Conservation (phyloP, 2,329 filamentous ascomycete species). For the Botrytis aclada region DNA sequence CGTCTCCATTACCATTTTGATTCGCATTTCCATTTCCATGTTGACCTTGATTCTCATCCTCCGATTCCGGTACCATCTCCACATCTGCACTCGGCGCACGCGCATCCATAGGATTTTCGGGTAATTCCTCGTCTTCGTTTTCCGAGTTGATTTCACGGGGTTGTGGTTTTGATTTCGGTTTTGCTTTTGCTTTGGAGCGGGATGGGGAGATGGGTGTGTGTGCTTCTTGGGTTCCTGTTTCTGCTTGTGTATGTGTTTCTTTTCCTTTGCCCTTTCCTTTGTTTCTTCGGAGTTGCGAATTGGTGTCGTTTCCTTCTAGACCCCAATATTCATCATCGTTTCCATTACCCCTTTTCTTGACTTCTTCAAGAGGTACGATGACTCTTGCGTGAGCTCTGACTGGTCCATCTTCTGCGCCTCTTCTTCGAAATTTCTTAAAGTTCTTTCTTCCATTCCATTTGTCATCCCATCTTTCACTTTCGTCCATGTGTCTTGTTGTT, state of each 20-base stretch:
- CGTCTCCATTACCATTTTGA: not conserved
- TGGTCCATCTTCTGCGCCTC: conserved; percentile 47
- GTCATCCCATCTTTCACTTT: conserved; percentile 72
- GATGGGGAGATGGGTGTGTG: not conserved
- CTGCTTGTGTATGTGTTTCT: conserved; percentile 17
- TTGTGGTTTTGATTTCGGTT: conserved; percentile 2
- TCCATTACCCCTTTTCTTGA: conserved; percentile 54
- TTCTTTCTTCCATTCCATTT: conserved; percentile 94
- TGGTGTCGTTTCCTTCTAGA: conserved; percentile 39
- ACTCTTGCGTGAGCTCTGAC: conserved; percentile 36
- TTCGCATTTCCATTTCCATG: not conserved
- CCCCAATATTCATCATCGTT: conserved; percentile 58
- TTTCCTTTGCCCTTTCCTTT: conserved; percentile 31
- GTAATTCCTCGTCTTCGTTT: conserved; percentile 9
- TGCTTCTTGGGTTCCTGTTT: not conserved
- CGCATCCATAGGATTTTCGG: conserved; percentile 2
- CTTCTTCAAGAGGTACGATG: conserved; percentile 63
- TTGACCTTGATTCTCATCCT: not conserved
- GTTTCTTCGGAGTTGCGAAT: conserved; percentile 36
- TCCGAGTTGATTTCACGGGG: conserved; percentile 11
- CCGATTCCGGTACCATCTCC: not conserved
- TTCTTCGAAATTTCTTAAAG: conserved; percentile 80
- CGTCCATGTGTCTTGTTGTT: conserved; percentile 37
- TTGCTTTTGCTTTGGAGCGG: not conserved
- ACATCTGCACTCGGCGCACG: not conserved